Evolutionary conservation across 352 stramenopile species (phyloP).

Genomic region (Phytophthora uliginosa): DNA sequence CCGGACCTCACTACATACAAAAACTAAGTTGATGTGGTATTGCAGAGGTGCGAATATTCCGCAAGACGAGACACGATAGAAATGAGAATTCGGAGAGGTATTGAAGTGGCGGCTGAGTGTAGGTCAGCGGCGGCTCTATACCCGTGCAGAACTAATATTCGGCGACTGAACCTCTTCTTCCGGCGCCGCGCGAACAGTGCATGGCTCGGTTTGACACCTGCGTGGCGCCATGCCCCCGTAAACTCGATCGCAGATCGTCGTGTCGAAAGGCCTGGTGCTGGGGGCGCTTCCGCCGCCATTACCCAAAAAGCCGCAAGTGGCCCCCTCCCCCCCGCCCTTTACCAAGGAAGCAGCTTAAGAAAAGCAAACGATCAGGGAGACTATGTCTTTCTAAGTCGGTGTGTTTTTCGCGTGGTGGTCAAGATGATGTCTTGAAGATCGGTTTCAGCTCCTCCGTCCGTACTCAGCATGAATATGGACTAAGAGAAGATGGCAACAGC

Average conservation of each 20-base stretch:
- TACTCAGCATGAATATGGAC: slow-evolving; percentile 74
- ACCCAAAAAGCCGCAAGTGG: slow-evolving; percentile 75
- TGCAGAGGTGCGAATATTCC: background rate
- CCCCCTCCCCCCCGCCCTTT: slow-evolving; percentile 62
- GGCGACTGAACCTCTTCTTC: slow-evolving; percentile 22
- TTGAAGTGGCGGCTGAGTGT: slow-evolving; percentile 45
- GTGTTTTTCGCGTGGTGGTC: slow-evolving; percentile 75
- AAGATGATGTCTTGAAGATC: slow-evolving; percentile 83
- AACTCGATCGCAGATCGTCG: background rate
- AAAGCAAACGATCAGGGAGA: slow-evolving; percentile 83
- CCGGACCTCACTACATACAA: slow-evolving; percentile 20
- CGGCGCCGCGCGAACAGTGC: background rate
- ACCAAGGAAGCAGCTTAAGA: slow-evolving; percentile 74
- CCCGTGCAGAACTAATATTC: slow-evolving; percentile 25
- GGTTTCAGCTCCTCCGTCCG: slow-evolving; percentile 70
- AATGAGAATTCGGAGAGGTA: slow-evolving; percentile 13
- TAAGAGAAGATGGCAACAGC: slow-evolving; percentile 52
- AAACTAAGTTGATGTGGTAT: background rate
- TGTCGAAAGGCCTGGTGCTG: background rate
- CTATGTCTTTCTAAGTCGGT: slow-evolving; percentile 93
- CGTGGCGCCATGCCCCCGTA: background rate
- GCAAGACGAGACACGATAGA: slow-evolving; percentile 8
- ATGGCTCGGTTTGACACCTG: background rate
- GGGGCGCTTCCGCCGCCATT: slow-evolving; percentile 43
- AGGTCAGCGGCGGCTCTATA: slow-evolving; percentile 15